Conservation (phyloP, 768 basidiomycete species). For the Podaxis sp. region DNA sequence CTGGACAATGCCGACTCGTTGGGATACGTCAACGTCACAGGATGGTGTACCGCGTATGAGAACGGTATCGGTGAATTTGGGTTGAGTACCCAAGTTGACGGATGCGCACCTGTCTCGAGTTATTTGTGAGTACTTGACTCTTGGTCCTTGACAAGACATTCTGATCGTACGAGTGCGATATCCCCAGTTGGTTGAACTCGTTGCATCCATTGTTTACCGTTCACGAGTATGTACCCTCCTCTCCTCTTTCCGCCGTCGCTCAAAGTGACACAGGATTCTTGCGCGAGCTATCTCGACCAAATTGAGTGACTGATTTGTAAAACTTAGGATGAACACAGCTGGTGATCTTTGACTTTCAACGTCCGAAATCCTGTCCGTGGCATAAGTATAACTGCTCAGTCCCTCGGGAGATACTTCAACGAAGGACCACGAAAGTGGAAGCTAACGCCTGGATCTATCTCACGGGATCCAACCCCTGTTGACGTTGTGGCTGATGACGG, state of each 20-base stretch:
- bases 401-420: too few relatives aligned
- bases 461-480: not conserved
- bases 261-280: constrained; percentile 34
- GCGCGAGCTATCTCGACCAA: constrained; percentile 50
- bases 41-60: constrained; percentile 57
- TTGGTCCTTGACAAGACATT: constrained; percentile 3
- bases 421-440: too few relatives aligned
- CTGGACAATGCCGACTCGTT: constrained; percentile 50
- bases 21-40: constrained; percentile 58
- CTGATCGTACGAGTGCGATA: not conserved
- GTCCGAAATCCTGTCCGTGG: too few relatives aligned
- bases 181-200: constrained; percentile 54
- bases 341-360: too few relatives aligned
- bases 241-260: not conserved
- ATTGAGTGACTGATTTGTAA: constrained; percentile 31
- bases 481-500: not conserved
- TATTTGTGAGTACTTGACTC: constrained; percentile 49
- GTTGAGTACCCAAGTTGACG: constrained; percentile 49
- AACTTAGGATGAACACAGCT: not conserved
- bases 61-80: constrained; percentile 46
- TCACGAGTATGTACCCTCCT: constrained; percentile 44
- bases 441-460: not conserved
- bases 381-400: too few relatives aligned
- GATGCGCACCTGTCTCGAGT: constrained; percentile 61
- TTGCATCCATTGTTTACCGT: constrained; percentile 64